phyloP scores from a whole-genome alignment of 768 basidiomycete species.

The Boletus insuetus region DNA sequence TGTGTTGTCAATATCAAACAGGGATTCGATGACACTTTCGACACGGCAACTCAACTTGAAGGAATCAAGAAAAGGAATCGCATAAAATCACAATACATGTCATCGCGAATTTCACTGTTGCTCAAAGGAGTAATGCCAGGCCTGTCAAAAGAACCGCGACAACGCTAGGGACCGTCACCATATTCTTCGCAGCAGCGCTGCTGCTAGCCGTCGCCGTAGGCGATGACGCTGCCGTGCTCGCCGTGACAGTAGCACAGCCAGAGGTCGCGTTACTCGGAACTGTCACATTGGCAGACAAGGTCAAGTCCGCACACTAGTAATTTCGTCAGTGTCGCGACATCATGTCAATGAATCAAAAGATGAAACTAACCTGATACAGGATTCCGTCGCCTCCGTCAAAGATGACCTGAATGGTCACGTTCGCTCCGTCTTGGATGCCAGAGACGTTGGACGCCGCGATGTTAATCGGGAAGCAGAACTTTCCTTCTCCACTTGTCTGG shows the following conservation, averaged over 20 bases:
- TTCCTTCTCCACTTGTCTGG: conserved; percentile 53
- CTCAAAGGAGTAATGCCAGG: conserved; percentile 13
- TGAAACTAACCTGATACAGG: conserved; percentile 58
- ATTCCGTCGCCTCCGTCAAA: conserved; percentile 70
- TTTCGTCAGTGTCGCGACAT: not conserved
- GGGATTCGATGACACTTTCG: no score
- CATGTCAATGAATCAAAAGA: not conserved
- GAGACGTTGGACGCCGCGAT: conserved; percentile 47
- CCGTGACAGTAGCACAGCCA: conserved; percentile 34
- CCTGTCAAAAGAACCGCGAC: conserved; percentile 8
- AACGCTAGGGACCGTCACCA: conserved; percentile 5
- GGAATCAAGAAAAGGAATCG: no score
- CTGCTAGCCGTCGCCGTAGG: conserved; percentile 18
- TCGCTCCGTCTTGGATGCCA: conserved; percentile 57
- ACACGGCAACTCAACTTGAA: no score
- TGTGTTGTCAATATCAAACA: no score
- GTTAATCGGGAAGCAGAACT: conserved; percentile 66
- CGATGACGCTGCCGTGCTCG: conserved; percentile 9
- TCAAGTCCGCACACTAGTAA: conserved; percentile 74
- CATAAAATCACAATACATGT: no score
- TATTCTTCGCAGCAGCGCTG: conserved; percentile 14
- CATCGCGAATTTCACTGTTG: no score
- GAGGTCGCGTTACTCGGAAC: conserved; percentile 42
- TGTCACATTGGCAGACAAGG: conserved; percentile 52
- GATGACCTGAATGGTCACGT: conserved; percentile 70